Base-by-base conservation (phyloP, 139 green algal species). In the Chlorella sorokiniana region DNA sequence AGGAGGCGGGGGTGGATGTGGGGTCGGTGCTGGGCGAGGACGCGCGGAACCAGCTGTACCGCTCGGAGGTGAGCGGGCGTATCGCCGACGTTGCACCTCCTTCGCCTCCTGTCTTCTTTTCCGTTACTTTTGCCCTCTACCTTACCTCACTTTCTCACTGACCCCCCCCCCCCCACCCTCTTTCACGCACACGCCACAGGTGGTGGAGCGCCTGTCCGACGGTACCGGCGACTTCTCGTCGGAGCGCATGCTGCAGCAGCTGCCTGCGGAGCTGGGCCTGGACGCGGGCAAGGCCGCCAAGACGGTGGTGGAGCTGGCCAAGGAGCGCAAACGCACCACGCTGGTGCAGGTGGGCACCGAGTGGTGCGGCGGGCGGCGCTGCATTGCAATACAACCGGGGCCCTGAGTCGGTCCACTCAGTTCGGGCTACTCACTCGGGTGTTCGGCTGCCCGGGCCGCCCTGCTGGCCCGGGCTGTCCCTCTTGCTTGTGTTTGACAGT, bases 41-140 rank as follows among this genome's bases (percentile, higher is more conserved):
- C 44, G 92, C 92, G 78, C 88, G 95, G n/a, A 80, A 89, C 52
- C 86, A 93, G 51, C 61, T 99, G 83, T 98, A 93, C 86, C 85
- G 89, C 29, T 86, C 90, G 63, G 92, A 97, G 77, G 84, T 98
- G 31, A 78, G 95, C 77, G 82, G 79, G 63, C 67, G 71, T 29
- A 11, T 56, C 16, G 48, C 48, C 11, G 48, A 25, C 20, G 65
- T 51, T 48, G 20, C 33, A 72, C 65, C 33, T 7, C 6, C 10
- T 48, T 35, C 69, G 9, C 42, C 68, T 22, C 37, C 65, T 45
- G 8, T 72, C 10, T 44, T 45, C 23, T 45, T 72, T 41, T 70
- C 74, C 56, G 61, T 25, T 52, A 29, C 56, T 59, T 74, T 16
- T 16, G 14, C 16, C 16, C 48, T 56, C 48, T 16, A 4, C 7